These are phyloP conservation scores for Aspergillus novoparasiticus DNA, from an alignment of 2,329 filamentous ascomycete genomes.

Conservation along the genomic window DNA sequence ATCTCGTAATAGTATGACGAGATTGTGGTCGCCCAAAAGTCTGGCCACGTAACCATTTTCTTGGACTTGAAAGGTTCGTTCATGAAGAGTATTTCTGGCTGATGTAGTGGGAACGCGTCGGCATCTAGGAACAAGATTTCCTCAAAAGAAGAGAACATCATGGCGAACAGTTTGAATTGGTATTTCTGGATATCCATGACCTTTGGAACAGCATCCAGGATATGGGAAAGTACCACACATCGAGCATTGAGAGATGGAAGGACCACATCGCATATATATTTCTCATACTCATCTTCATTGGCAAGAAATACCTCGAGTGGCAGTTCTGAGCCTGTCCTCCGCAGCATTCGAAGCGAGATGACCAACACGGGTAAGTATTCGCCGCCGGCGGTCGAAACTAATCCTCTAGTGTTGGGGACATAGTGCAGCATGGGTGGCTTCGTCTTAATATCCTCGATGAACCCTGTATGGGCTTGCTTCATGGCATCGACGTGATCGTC, in stretches of 20 bases:
- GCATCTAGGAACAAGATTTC: conserved; percentile 54
- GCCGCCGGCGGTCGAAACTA: conserved; percentile 51
- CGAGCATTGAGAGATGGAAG: conserved; percentile 46
- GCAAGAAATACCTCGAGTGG: conserved; percentile 52
- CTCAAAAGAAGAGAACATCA: conserved; percentile 54
- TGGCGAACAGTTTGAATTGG: conserved; percentile 53
- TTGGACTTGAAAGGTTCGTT: conserved; percentile 44
- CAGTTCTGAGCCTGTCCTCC: conserved; percentile 44
- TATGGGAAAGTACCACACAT: conserved; percentile 49
- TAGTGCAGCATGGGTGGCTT: conserved; percentile 37
- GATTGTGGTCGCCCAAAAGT: conserved; percentile 48
- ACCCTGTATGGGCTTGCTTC: conserved; percentile 37
- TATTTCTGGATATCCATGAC: conserved; percentile 43
- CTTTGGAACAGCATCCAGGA: conserved; percentile 36
- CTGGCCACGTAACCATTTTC: conserved; percentile 51
- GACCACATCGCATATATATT: conserved; percentile 46
- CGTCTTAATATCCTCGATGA: conserved; percentile 33
- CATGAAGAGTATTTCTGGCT: conserved; percentile 46
- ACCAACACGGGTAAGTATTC: conserved; percentile 47
- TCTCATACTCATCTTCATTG: conserved; percentile 44
- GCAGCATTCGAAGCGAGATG: conserved; percentile 50
- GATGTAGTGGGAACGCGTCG: conserved; percentile 48
- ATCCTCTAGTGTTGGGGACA: conserved; percentile 39
- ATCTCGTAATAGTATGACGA: conserved; percentile 45
- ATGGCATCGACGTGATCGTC: conserved; percentile 33